Base-by-base conservation (phyloP, 306 rosid genomes). In the Parietaria judaica region DNA sequence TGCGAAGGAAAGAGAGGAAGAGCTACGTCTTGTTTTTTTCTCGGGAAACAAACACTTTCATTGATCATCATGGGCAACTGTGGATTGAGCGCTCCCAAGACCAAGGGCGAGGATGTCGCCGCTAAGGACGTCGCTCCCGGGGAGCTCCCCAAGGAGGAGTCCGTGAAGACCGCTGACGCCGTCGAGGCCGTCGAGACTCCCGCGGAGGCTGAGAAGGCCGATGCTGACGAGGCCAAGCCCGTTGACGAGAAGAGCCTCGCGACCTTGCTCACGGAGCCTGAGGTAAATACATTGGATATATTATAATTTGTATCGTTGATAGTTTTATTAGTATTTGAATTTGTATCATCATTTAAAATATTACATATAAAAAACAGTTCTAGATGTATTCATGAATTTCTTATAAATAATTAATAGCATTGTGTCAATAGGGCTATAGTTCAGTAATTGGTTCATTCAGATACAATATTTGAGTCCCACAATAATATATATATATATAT, bases 1-100 rank as follows among this genome's bases (percentile, higher is more conserved):
- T 14, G 57, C 13, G 56, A 70, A 55, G 66, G 66, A 58, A 56
- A 47, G 48, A 51, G 36, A 64, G 57, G 38, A 41, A 36, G 23
- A 64, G 58, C 31, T 23, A 23, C 31, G 45, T 41, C 45, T 41
- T 41, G 23, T 13, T 8, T 61, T 5, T 69, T 35, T 36, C 38
- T n/a, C 36, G 17, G n/a, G 44, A 49, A 44, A 68, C 14, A 56
- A 58, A 16, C 52, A 57, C 45, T 5, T 8, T 1, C 9, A 5
- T 5, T 8, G 45, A 5, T 5, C 45, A 8, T 41, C 7, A 72
- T 73, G 72, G 77, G 77, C 41, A 73, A 67, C 59, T 73, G 77
- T 39, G 72, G 68, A 49, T 41, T 41, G 9, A 61, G 65, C 11
- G 47, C 54, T 41, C 77, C 77, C 3, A 67, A 61, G 67, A 73